Percentiles rank a stretch among this genome's conserved stretches.
These are phyloP conservation scores for Rhinocladiella mackenziei DNA, from an alignment of 2,329 filamentous ascomycete species.

Conservation along the genomic window DNA sequence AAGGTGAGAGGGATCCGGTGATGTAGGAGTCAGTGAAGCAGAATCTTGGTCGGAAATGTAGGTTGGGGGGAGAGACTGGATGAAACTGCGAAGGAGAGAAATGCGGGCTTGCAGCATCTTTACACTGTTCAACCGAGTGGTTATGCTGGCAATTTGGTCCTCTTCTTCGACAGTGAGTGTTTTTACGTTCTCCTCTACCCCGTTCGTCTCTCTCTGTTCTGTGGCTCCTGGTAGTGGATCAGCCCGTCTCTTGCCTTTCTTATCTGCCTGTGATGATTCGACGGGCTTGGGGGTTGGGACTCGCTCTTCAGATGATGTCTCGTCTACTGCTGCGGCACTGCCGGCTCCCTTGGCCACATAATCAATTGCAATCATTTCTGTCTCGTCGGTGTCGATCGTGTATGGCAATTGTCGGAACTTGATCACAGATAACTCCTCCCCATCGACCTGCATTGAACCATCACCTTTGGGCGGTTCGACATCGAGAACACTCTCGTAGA, in stretches of 20 bases:
- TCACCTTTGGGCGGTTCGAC: conserved; percentile 56
- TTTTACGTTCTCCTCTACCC: conserved; percentile 5
- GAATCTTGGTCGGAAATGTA: conserved; percentile 51
- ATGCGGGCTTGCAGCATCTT: conserved; percentile 84
- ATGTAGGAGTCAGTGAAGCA: conserved; percentile 33
- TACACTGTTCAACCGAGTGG: conserved; percentile 84
- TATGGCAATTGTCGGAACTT: conserved; percentile 82
- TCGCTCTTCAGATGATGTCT: conserved; percentile 33
- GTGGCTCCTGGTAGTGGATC: conserved; percentile 30
- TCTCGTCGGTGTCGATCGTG: conserved; percentile 86
- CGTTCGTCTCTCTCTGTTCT: conserved; percentile 31
- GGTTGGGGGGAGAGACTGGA: conserved; percentile 66
- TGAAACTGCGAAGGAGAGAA: conserved; percentile 68
- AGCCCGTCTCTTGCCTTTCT: conserved; percentile 39
- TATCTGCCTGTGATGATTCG: conserved; percentile 18
- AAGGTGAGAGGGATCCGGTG: conserved; percentile 48
- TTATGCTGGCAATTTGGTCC: conserved; percentile 65
- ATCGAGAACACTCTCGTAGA: conserved; percentile 83
- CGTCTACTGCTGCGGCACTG: conserved; percentile 59
- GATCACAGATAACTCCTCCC: conserved; percentile 55
- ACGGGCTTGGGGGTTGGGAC: neutral
- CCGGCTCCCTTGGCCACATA: conserved; percentile 82
- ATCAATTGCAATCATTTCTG: conserved; percentile 96
- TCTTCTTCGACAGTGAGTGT: conserved; percentile 58
- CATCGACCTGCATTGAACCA: conserved; percentile 66